Base-by-base conservation (phyloP, 148 eudicot genomes). In the Oxyria digyna region DNA sequence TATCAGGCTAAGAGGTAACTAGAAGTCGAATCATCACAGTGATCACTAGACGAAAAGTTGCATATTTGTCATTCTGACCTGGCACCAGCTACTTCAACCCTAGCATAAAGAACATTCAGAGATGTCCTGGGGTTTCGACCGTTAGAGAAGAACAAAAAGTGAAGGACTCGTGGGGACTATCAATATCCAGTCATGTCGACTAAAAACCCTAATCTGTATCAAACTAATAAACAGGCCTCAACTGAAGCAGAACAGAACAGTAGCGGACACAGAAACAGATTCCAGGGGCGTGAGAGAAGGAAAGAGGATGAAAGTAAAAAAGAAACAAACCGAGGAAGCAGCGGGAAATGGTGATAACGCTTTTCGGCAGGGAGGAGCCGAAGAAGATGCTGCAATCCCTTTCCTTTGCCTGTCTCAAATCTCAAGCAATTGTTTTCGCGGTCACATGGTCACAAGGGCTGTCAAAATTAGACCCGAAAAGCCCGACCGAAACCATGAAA, bases 251-350 rank as follows among this genome's bases (percentile, higher is more conserved):
- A 3, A 57, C n/a, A 57, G 26, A 27, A 27, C n/a, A 57, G 32
- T 57, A 57, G 1, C 0, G 37, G 10, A 10, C 13, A 59, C 64
- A 14, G 8, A 27, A 27, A 29, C 65, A 59, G 37, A 14, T 59
- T 59, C 5, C 9, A 8, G 65, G 31, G 18, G 2, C 18, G n/a
- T 24, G 29, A 23, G 27, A 27, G 8, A 57, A 52, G 5, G 18
- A 57, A 59, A 29, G 38, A 29, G 29, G 18, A 27, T 59, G 38
- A 29, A 59, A 29, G 3, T 13, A 20, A 57, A 0, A 15, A 20
- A 59, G 38, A n/a, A 59, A 27, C 65, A n/a, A 29, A 59, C 38
- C 65, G 65, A 59, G 65, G 65, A 27, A 29, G 65, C n/a, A 55
- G n/a, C 63, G 17, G 63, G n/a, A 13, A 27, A 55, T 15, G 65